Evolutionary conservation across 257 asterid genomes (phyloP).

Genomic region (Nicotiana noctiflora): DNA sequence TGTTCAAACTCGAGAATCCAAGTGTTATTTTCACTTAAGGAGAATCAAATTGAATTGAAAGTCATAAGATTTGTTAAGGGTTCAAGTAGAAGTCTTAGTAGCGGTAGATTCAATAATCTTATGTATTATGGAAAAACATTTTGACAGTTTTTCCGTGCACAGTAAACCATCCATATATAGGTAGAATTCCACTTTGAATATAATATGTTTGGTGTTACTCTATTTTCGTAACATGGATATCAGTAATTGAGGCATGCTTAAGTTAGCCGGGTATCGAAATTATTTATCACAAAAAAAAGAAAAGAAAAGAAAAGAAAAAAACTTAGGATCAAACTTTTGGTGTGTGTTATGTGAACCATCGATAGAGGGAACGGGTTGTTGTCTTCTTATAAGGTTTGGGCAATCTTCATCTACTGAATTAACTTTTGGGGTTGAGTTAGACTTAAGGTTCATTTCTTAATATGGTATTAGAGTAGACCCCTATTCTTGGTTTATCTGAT

Average conservation of each 20-base stretch:
- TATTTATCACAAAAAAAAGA: neutral
- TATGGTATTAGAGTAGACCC: neutral
- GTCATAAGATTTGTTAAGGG: neutral
- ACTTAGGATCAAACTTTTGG: neutral
- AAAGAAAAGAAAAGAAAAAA: neutral
- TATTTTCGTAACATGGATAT: neutral
- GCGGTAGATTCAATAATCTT: neutral
- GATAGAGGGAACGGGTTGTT: neutral
- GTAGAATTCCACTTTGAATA: neutral
- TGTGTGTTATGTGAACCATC: neutral
- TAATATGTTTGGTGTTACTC: neutral
- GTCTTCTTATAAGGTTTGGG: neutral
- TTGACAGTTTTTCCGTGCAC: neutral
- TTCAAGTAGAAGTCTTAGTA: neutral
- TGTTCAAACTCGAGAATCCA: neutral
- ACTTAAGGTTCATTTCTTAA: neutral
- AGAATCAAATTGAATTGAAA: neutral
- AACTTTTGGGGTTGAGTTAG: neutral
- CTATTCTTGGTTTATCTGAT: neutral
- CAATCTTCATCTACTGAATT: neutral
- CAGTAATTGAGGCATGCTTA: neutral
- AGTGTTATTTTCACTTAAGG: neutral
- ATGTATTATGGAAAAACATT: neutral
- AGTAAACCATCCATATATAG: neutral
- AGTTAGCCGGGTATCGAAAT: neutral